Conservation (phyloP, 2,329 filamentous ascomycete genomes). For the Pseudocercospora vitis region DNA sequence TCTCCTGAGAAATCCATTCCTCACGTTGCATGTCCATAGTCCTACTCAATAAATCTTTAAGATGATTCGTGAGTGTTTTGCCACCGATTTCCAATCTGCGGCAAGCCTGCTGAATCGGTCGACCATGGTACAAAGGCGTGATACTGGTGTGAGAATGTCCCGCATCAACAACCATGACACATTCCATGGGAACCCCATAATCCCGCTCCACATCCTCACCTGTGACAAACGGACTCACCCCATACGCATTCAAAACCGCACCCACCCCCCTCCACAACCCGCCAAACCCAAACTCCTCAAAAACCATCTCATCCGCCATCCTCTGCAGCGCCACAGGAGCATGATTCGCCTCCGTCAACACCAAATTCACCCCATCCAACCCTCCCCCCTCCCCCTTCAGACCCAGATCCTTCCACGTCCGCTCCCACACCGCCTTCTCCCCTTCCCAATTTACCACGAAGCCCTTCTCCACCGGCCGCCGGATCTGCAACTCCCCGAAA, state of each 20-base stretch:
- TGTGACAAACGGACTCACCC: constrained; percentile 31
- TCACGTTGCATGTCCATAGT: constrained; percentile 97
- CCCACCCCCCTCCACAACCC: constrained; percentile 67
- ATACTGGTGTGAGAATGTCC: constrained; percentile 93
- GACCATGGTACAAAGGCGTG: constrained; percentile 79
- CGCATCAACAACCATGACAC: constrained; percentile 83
- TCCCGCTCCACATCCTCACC: background rate
- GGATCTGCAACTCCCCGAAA: constrained; percentile 83
- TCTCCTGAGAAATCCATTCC: constrained; percentile 88
- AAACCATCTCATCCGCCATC: constrained; percentile 93
- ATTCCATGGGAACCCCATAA: constrained; percentile 33
- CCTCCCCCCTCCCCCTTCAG: no score
- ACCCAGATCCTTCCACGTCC: constrained; percentile 70
- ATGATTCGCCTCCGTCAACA: constrained; percentile 85
- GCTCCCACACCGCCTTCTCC: constrained; percentile 93
- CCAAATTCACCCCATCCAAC: constrained; percentile 77
- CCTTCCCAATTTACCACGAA: constrained; percentile 97
- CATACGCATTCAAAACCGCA: constrained; percentile 32
- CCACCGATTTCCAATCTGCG: constrained; percentile 87
- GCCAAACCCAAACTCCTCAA: constrained; percentile 93
- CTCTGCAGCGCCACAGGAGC: constrained; percentile 76
- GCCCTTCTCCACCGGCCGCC: constrained; percentile 88
- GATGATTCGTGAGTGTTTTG: constrained; percentile 88
- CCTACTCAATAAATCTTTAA: constrained; percentile 85
- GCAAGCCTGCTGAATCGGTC: constrained; percentile 75